These are phyloP conservation scores for Diutina rugosa DNA, from an alignment of 1,139 yeast genomes.

Conservation along the genomic window DNA sequence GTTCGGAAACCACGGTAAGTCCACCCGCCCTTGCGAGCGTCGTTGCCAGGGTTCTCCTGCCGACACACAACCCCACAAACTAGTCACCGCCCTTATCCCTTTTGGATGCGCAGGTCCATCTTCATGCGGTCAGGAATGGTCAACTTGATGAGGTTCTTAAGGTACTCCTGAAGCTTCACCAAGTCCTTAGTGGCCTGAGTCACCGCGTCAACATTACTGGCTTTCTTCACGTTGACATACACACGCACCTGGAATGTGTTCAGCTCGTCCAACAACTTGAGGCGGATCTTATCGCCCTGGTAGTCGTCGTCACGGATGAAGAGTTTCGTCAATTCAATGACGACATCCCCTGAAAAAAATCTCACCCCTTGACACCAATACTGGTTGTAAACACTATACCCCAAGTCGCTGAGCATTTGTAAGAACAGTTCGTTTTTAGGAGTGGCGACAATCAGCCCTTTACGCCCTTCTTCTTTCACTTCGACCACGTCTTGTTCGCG, in stretches of 20 bases:
- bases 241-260: constrained; percentile 52
- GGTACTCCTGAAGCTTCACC: constrained; percentile 45
- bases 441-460: constrained; percentile 3
- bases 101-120: constrained; percentile 45
- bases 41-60: not conserved
- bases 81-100: not conserved
- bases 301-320: constrained; percentile 27
- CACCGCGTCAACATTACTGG: constrained; percentile 67
- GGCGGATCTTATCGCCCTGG: constrained; percentile 14
- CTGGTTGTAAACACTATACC: constrained; percentile 55
- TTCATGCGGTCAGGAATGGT: constrained; percentile 65
- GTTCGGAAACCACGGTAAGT: not conserved
- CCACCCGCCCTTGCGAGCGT: not conserved
- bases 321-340: constrained; percentile 45
- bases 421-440: constrained; percentile 24
- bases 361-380: constrained; percentile 57
- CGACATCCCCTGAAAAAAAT: constrained; percentile 51
- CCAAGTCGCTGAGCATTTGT: constrained; percentile 49
- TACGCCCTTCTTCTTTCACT: constrained; percentile 2
- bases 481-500: constrained; percentile 1
- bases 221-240: constrained; percentile 53
- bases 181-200: constrained; percentile 55
- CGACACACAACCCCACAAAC: not conserved
- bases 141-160: constrained; percentile 54
- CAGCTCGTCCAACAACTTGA: constrained; percentile 39